These are phyloP conservation scores for Ministeria vibrans DNA, from an alignment of 78 protist species.

Conservation along the genomic window DNA sequence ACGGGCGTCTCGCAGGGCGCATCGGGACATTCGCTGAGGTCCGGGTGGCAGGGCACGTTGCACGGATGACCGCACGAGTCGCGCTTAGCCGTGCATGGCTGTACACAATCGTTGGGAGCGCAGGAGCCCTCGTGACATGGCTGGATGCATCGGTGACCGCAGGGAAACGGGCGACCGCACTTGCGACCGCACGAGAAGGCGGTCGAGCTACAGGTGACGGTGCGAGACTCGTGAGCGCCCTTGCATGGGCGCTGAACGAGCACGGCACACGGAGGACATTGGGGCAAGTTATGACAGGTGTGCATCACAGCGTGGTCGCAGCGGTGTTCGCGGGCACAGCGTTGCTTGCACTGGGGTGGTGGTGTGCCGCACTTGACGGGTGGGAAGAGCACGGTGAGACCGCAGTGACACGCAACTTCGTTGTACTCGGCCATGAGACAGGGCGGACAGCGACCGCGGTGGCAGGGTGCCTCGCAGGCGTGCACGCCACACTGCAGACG, in stretches of 20 bases:
- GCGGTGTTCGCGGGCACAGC: constrained; percentile 61
- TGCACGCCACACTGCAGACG: constrained; percentile 49
- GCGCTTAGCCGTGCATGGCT: constrained; percentile 20
- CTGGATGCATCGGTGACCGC: constrained; percentile 41
- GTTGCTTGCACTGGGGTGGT: constrained; percentile 47
- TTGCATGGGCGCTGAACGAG: constrained; percentile 37
- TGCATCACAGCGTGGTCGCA: constrained; percentile 37
- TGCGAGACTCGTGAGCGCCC: constrained; percentile 61
- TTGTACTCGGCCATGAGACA: constrained; percentile 34
- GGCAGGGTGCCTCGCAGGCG: constrained; percentile 51
- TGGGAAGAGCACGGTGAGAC: constrained; percentile 41
- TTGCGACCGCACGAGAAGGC: constrained; percentile 50
- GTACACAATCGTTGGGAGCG: constrained; percentile 30
- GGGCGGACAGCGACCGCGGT: constrained; percentile 40
- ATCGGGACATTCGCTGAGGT: neutral
- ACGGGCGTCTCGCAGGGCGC: neutral
- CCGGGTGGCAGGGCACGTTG: constrained; percentile 49
- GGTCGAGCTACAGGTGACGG: constrained; percentile 40
- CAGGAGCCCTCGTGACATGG: constrained; percentile 57
- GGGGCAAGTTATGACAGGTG: constrained; percentile 45
- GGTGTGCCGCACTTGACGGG: constrained; percentile 57
- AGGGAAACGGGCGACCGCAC: constrained; percentile 49
- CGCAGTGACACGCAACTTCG: constrained; percentile 48
- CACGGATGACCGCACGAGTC: constrained; percentile 50
- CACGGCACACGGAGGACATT: constrained; percentile 55